Evolutionary conservation across 2,329 filamentous ascomycete genomes (phyloP), one percentile per base, ranked within the genome.

Genomic region (Hypoxylon sp.): DNA sequence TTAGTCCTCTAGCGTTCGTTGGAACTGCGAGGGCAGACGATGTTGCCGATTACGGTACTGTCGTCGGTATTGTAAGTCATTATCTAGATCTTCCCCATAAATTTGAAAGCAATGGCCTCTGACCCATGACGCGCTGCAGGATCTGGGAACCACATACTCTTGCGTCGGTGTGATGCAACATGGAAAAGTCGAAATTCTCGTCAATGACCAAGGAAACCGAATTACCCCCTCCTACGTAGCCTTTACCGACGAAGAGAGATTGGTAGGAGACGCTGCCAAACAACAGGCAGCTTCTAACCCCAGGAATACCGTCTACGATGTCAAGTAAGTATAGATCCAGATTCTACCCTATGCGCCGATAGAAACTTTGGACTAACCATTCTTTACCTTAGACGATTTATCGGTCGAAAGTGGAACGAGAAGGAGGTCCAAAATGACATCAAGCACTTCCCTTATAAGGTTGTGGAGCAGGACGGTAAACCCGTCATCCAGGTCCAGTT

Each of bases 391-490:
- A 94, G 92, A 86, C 93, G 93, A 80, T 83, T 96, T 77, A 94
- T 96, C 79, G 93, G 93, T 78, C 92, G 92, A 82, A 96, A 94
- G 84, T 94, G 87, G 82, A 83, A 84, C 55, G 93, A 96, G 81
- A 92, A 91, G 85, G 93, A 97, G 72, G 91, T 98, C 74, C 94
- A 98, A 86, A 88, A 86, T 80, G 96, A 99, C 80, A 88, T 96
- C 80, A 98, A 99, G 92, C 93, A 98, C 87, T 98, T 97, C 89
- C 95, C 96, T 78, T 99, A 95, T 92, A 94, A 93, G 85, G 92
- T 99, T 69, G 80, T 94, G 79, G 88, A 92, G 87, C 94, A 96
- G 87, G 90, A 92, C 83, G 94, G 91, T 81, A 97, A 98, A 87
- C 96, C 96, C 72, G 84, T 90, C 74, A 90, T 99, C 79, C 87